Evolutionary conservation across 2,329 filamentous ascomycete species (phyloP), one percentile per base, ranked within the genome.

Genomic region (Triangularia verruculosa): DNA sequence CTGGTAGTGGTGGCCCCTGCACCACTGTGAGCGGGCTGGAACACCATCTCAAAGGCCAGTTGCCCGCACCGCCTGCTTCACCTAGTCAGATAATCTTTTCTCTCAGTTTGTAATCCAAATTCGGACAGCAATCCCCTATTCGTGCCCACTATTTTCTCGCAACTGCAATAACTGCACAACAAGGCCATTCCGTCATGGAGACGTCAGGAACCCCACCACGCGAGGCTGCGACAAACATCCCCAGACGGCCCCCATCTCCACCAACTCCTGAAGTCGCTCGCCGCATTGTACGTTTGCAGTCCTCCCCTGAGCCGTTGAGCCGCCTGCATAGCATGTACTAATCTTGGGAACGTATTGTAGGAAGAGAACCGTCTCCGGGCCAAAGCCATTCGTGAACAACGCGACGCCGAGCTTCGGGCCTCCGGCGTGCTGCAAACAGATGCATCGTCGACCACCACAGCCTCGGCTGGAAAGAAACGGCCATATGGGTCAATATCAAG

Each of bases 331-430:
- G 20, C n/a, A 17, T 7, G 11, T 47, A 8, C 39, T 47, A n/a
- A 47, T 12, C 39, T 47, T 9, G n/a, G 11, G n/a, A 17, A 7
- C n/a, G 17, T 11, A 30, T 20, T 43, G n/a, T 27, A 95, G 91
- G 94, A 97, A 86, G 88, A 94, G 75, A 93, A 89, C 70, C 87
- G 94, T 20, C 84, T 97, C 28, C 91, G 88, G 77, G 92, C 95
- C 61, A 98, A 97, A 82, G 93, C 93, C 2, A 81, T 93, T 17
- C 89, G 91, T 63, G 86, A 91, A 69, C 88, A 89, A 72, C 84
- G 85, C 64, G 87, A 93, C 71, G 87, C 89, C 32, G 86, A 89
- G 64, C 77, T 81, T 65, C 80, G 79, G 72, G 76, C 80, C 65
- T 71, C 80, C 57, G 78, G 80, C 67, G 70, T 71, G 64, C 75